phyloP scores from a whole-genome alignment of 2,329 filamentous ascomycete species.

The Alternaria rosae region DNA sequence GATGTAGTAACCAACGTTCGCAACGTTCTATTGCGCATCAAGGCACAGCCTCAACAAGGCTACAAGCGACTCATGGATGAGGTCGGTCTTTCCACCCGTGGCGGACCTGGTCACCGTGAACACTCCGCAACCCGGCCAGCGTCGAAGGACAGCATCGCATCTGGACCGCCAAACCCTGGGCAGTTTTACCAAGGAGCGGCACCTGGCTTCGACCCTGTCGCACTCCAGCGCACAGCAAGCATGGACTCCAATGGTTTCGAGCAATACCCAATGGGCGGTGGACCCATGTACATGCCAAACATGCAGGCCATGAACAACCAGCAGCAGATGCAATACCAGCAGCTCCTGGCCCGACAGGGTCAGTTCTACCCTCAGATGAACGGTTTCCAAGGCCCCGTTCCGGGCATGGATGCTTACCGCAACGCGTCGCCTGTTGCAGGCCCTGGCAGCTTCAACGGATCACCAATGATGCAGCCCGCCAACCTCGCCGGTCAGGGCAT shows the following conservation, averaged over 20 bases:
- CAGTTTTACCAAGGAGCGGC: slow-evolving; percentile 48
- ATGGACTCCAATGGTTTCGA: slow-evolving; percentile 60
- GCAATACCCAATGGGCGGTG: slow-evolving; percentile 51
- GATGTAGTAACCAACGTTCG: slow-evolving; percentile 94
- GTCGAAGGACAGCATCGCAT: slow-evolving; percentile 46
- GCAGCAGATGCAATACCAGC: slow-evolving; percentile 66
- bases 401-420: slow-evolving; percentile 54
- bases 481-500: slow-evolving; percentile 52
- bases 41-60: slow-evolving; percentile 91
- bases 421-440: slow-evolving; percentile 52
- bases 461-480: slow-evolving; percentile 59
- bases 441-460: slow-evolving; percentile 48
- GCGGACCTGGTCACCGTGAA: slow-evolving; percentile 50
- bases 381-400: slow-evolving; percentile 49
- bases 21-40: slow-evolving; percentile 85
- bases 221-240: slow-evolving; percentile 56
- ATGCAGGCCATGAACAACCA: slow-evolving; percentile 54
- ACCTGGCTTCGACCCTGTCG: slow-evolving; percentile 52
- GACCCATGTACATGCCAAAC: slow-evolving; percentile 46
- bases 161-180: slow-evolving; percentile 39
- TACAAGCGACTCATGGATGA: slow-evolving; percentile 99
- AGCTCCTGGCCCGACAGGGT: slow-evolving; percentile 59
- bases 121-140: slow-evolving; percentile 48
- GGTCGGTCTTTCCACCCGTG: slow-evolving; percentile 78
- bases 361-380: slow-evolving; percentile 58